phyloP scores from a whole-genome alignment of 805 yeast species.

The Wickerhamomyces sydowiorum region DNA sequence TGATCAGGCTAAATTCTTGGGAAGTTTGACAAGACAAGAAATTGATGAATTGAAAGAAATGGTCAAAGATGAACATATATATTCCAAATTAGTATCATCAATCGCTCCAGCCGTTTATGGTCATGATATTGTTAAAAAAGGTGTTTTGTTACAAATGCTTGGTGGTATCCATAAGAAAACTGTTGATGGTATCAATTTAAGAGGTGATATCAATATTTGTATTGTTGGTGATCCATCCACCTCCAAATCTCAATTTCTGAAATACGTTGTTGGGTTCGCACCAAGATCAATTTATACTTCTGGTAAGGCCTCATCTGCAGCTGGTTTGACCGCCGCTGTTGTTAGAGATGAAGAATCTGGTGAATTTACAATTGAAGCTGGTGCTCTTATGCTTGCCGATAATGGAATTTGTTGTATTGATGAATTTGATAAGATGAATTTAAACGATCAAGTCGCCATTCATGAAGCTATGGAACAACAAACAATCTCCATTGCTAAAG shows the following conservation, averaged over 20 bases:
- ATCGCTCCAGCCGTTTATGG: constrained; percentile 97
- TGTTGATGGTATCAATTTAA: constrained; percentile 85
- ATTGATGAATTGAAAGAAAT: constrained; percentile 78
- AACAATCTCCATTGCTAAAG: constrained; percentile 96
- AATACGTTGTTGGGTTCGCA: constrained; percentile 84
- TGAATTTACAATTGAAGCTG: constrained; percentile 96
- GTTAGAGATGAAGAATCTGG: constrained; percentile 97
- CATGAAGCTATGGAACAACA: constrained; percentile 99
- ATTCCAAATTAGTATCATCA: constrained; percentile 77
- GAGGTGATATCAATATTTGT: constrained; percentile 97
- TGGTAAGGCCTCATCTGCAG: constrained; percentile 98
- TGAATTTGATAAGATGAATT: constrained; percentile 97
- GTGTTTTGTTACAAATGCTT: constrained; percentile 77
- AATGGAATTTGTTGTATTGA: constrained; percentile 98
- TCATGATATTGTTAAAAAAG: constrained; percentile 91
- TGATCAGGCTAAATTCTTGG: constrained; percentile 78
- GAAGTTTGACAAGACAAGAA: constrained; percentile 74
- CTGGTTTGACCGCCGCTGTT: constrained; percentile 97
- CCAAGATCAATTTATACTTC: constrained; percentile 96
- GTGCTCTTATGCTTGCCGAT: constrained; percentile 97
- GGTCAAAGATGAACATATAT: constrained; percentile 86
- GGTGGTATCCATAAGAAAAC: constrained; percentile 96
- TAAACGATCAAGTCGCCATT: constrained; percentile 93
- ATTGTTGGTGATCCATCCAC: constrained; percentile 98
- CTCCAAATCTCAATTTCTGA: constrained; percentile 91